Base-by-base conservation (phyloP, 2,329 filamentous ascomycete species). In the Aureobasidium subglaciale region DNA sequence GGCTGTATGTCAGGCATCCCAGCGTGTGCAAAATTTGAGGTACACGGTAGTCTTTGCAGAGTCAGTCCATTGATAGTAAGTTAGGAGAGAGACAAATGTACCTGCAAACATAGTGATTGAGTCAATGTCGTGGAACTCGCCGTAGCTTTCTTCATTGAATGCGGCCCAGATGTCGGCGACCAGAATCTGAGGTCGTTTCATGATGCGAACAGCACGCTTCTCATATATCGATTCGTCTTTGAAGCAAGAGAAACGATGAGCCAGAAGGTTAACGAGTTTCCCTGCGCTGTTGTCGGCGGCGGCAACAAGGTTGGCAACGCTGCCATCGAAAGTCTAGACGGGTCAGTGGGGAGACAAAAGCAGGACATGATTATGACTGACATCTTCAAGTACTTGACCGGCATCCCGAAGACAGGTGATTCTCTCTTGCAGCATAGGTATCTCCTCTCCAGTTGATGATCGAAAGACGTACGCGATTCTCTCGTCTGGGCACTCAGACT, bases 111-210 rank as follows among this genome's bases (percentile, higher is more conserved):
- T 97, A 59, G 93, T 99, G 64, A 99, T 87, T 68, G 90, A 90
- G 72, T 93, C 87, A 63, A 99, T 96, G 67, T 99, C 93, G 56
- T 83, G 68, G 70, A 99, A 99, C 25, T 80, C 76, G 29, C 93
- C 95, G 65, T 85, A 91, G 24, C 81, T 78, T 62, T 86, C 77
- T 42, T 90, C 90, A 53, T 92, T 83, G 68, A 97, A 97, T 60
- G 90, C 95, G 5, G 93, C 95, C 95, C 95, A 99, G 1, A 97
- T 69, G 69, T 99, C 93, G 20, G 95, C 95, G 2, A 95, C 91
- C 18, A 97, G 80, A 58, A 99, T 99, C 71, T 99, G 93, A 1
- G 93, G 91, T 10, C 95, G 84, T 73, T 99, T 99, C 67, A 96
- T 83, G 59, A 99, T 81, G 13, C 90, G 86, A 2, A 99, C 84